phyloP scores from a whole-genome alignment of 202 grass and related monocot species.

The Saccharum hybrid region DNA sequence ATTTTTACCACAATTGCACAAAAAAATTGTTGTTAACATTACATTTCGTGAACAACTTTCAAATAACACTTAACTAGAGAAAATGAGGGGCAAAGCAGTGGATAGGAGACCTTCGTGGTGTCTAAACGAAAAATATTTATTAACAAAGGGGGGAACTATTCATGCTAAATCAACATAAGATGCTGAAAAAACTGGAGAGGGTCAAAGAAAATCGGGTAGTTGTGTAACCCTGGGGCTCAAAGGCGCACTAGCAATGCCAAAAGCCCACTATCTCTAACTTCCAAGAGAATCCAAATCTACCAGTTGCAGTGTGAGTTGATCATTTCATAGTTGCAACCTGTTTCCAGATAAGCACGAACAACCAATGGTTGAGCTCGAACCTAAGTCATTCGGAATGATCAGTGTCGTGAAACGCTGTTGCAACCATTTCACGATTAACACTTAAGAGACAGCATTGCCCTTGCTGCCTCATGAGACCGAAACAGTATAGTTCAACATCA shows the following conservation, averaged over 20 bases:
- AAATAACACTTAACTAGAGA: constrained; percentile 12
- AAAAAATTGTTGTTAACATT: background rate
- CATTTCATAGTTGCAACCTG: background rate
- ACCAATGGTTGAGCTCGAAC: background rate
- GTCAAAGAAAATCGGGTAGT: background rate
- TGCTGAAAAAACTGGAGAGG: too few species aligned
- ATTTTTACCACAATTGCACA: background rate
- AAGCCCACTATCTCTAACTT: background rate
- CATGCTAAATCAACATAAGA: constrained; percentile 2
- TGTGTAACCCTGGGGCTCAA: background rate
- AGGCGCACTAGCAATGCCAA: background rate
- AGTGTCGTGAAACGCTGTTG: background rate
- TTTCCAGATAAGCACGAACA: background rate
- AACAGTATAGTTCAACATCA: background rate
- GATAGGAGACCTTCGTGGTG: background rate
- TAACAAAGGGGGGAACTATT: background rate
- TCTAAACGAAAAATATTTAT: background rate
- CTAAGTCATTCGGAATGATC: background rate
- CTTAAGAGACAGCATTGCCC: background rate
- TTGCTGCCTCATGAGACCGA: background rate
- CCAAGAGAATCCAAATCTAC: background rate
- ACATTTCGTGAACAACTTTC: background rate
- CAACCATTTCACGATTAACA: background rate
- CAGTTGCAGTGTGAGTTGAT: background rate
- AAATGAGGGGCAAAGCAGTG: background rate